Base-by-base conservation (phyloP, 75 land plant species). In the Pinus tabuliformis region DNA sequence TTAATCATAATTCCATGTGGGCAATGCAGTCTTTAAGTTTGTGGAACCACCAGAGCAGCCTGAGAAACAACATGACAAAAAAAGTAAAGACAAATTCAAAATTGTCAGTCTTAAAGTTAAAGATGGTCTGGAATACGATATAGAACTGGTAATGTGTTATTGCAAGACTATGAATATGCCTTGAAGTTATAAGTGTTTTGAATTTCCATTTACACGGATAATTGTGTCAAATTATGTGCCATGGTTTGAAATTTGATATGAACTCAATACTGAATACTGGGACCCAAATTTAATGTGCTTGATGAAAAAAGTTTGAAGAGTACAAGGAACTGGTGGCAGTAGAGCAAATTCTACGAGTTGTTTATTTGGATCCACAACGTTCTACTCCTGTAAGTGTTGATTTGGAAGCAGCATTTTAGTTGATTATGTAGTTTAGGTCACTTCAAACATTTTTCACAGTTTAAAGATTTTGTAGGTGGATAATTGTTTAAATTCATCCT, bases 301-400 rank as follows among this genome's bases (percentile, higher is more conserved):
- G 72, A 36, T 52, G 49, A 45, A 22, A 20, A 37, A 82, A 95
- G 98, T 95, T 95, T 86, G 98, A 93, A 62, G 98, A 95, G 80
- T 94, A 93, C 33, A 93, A 82, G 75, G 91, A 93, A 74, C 77
- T 86, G 56, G 94, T 95, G 13, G 75, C 91, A 30, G 88, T 93
- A 24, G 98, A 95, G 85, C 87, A 88, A 70, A 89, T 91, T 59
- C 75, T 95, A 73, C 94, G 86, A 26, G 98, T 93, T 72, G 88
- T 89, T 30, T 92, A 93, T 80, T 76, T 95, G 78, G 91, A 95
- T 83, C 81, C 87, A 7, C 87, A 89, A 72, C 91, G 86, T 22
- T 83, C 93, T 30, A 84, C 85, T 77, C 82, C 91, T 59, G 98
- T 95, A 89, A 84, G 93, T 81, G 26, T 26, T 24, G n/a, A 18